Evolutionary conservation across 75 land plant genomes (phyloP).

Genomic region (Chamaecyparis obtusa): DNA sequence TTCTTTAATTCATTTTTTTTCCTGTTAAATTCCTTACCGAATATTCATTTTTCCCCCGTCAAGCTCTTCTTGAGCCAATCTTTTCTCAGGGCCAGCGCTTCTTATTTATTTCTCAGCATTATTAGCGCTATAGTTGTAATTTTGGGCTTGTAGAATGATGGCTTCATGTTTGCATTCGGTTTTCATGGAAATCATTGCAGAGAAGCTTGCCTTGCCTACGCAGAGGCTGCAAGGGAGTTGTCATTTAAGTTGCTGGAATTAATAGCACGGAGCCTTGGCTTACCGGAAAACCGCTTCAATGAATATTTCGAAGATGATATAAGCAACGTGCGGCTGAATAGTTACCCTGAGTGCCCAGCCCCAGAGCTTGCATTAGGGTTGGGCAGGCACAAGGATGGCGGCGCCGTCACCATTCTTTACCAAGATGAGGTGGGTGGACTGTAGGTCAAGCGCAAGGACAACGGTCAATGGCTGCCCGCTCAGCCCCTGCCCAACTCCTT

Average conservation of each 20-base stretch:
- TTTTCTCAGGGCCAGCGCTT: no score
- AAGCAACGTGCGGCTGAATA: slow-evolving; percentile 28
- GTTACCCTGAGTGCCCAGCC: slow-evolving; percentile 28
- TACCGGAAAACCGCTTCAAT: slow-evolving; percentile 14
- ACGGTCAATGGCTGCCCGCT: slow-evolving; percentile 70
- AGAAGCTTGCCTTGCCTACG: slow-evolving; percentile 32
- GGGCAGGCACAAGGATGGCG: slow-evolving; percentile 44
- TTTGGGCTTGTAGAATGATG: no score
- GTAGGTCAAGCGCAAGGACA: slow-evolving; percentile 39
- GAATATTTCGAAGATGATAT: slow-evolving; percentile 24
- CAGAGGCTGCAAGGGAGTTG: slow-evolving; percentile 33
- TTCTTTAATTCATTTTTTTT: no score
- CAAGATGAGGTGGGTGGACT: slow-evolving; percentile 37
- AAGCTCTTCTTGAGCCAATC: no score
- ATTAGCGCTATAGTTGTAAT: no score
- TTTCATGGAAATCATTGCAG: slow-evolving; percentile 17
- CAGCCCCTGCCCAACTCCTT: slow-evolving; percentile 61
- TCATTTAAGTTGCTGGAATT: slow-evolving; percentile 31
- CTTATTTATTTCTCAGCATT: no score
- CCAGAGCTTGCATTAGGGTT: slow-evolving; percentile 24
- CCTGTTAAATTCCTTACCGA: no score
- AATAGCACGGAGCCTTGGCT: slow-evolving; percentile 50
- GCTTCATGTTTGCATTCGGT: no score
- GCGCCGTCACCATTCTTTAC: slow-evolving; percentile 40
- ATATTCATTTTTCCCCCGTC: no score